Evolutionary conservation across 1,284 basidiomycete genomes (phyloP), one percentile per base, ranked within the genome.

Genomic region (Cutaneotrichosporon sp.): DNA sequence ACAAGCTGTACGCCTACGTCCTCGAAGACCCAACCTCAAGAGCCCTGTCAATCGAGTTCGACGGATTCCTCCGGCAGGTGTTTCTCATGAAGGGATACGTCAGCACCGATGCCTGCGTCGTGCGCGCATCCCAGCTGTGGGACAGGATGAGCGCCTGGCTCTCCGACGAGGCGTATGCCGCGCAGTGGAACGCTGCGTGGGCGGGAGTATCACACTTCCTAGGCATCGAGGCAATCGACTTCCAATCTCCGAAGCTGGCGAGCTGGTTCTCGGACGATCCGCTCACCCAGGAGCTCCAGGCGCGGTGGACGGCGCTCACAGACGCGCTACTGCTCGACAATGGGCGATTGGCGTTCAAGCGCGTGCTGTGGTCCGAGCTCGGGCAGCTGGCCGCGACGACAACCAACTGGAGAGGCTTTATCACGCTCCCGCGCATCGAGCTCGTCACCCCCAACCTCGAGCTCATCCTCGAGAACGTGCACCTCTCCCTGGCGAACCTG

Each of bases 341-440:
- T 6, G 45, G 45, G 3, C 49, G 24, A 13, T 7, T 54, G 3
- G 24, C 16, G 0, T 54, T 56, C 56, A 65, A 65, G 34, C 53
- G 60, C 7, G 29, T 8, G 4, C 18, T 65, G 36, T 65, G 64
- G 64, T n/a, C 49, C 1, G 64, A 65, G 27, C 18, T 65, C 10
- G 36, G 31, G 22, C 36, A 38, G 9, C 24, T 62, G 16, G 9
- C 49, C 22, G 31, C 50, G 18, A 54, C 60, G 6, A 29, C 45
- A 1, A 27, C 62, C 11, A 31, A 43, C 18, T 54, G 54, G 8
- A 29, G 45, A n/a, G 60, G 64, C 7, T 65, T 56, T 46, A 25
- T 65, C 14, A 43, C 64, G 20, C 18, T 65, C 24, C 64, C 64
- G 0, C 59, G 64, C 11, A 9, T 65, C 24, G 64, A 65, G 55